Evolutionary conservation across 2,329 filamentous ascomycete species (phyloP).

Genomic region (Calcarisporium arbuscula): DNA sequence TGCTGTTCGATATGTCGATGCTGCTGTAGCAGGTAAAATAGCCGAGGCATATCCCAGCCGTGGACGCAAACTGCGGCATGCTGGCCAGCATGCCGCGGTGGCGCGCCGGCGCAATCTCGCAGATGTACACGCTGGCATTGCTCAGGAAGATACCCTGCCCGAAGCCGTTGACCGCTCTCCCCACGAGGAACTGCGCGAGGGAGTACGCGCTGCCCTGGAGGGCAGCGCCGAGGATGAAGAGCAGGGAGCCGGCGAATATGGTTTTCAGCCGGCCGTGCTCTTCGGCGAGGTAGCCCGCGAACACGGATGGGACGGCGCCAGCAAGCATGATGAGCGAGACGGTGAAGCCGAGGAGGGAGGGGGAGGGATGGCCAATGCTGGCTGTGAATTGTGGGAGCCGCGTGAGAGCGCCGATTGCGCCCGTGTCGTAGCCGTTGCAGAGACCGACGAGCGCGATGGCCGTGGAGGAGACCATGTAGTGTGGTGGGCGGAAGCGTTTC

Average conservation of each 20-base stretch:
- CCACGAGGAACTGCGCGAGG: conserved; percentile 47
- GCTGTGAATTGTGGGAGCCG: conserved; percentile 46
- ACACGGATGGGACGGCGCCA: conserved; percentile 51
- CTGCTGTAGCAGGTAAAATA: conserved; percentile 58
- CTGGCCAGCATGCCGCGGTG: conserved; percentile 46
- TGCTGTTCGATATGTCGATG: too few species aligned
- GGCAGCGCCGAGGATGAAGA: conserved; percentile 46
- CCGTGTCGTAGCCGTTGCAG: too few species aligned
- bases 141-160: conserved; percentile 53
- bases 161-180: conserved; percentile 47
- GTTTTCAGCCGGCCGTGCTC: too few species aligned
- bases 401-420: conserved; percentile 53
- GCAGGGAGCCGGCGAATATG: conserved; percentile 42
- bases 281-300: conserved; percentile 50
- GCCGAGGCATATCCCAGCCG: conserved; percentile 44
- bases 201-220: conserved; percentile 29
- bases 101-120: conserved; percentile 50
- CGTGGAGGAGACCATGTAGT: too few species aligned
- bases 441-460: too few species aligned
- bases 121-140: conserved; percentile 46
- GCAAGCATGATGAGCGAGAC: conserved; percentile 55
- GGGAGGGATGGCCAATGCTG: conserved; percentile 45
- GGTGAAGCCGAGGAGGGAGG: conserved; percentile 51
- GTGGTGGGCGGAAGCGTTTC: too few species aligned
- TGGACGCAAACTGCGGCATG: conserved; percentile 46